Conservation (phyloP, 305 asterid genomes). For the Fraxinus platypoda region DNA sequence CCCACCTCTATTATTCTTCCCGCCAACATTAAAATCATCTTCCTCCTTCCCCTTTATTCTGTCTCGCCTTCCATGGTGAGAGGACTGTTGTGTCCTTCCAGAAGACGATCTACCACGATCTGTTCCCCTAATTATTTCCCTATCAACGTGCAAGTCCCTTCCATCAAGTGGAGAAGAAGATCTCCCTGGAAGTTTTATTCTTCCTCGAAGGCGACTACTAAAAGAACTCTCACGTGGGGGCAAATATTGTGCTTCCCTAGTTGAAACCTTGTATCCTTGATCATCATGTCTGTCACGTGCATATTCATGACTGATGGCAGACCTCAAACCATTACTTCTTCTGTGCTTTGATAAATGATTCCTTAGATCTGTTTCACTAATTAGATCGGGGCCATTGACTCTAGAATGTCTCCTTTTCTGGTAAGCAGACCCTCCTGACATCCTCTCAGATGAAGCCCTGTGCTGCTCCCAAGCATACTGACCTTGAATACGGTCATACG, state of each 20-base stretch:
- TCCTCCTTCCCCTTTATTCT: conserved; percentile 29
- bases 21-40: conserved; percentile 41
- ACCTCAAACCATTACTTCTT: conserved; percentile 68
- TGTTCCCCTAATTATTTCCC: conserved; percentile 40
- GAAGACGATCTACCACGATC: conserved; percentile 48
- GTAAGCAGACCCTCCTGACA: conserved; percentile 38
- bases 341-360: conserved; percentile 63
- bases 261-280: conserved; percentile 37
- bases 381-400: conserved; percentile 42
- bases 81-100: conserved; percentile 36
- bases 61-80: conserved; percentile 22
- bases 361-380: conserved; percentile 61
- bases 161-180: conserved; percentile 46
- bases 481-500: conserved; percentile 42
- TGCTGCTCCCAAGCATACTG: conserved; percentile 57
- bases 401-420: conserved; percentile 53
- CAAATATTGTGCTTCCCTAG: conserved; percentile 36
- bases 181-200: conserved; percentile 60
- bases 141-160: conserved; percentile 24
- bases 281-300: conserved; percentile 48
- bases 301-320: conserved; percentile 63
- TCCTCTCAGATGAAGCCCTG: conserved; percentile 55
- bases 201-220: conserved; percentile 72
- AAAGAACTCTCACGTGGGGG: conserved; percentile 47
- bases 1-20: conserved; percentile 42